Base-by-base conservation (phyloP, 1,284 basidiomycete genomes). In the Ceratobasidium sp. region DNA sequence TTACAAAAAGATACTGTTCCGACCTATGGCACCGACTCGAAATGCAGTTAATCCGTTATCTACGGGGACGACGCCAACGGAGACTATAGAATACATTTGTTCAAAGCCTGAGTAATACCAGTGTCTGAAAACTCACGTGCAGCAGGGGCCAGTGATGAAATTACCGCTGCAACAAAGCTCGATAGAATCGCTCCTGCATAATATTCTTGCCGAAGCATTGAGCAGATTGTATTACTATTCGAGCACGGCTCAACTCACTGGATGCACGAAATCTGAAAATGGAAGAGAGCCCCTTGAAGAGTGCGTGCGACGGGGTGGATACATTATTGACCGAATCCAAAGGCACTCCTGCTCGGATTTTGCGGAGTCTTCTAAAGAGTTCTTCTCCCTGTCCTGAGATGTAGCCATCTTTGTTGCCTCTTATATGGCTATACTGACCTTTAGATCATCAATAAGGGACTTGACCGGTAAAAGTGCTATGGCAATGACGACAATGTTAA, bases 401-500 rank as follows among this genome's bases (percentile, higher is more conserved):
- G 6, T 38, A 5, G 38, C 13, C 10, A 38, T 62, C 59, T 42
- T 9, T 52, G 50, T 15, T 40, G 38, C 17, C 17, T 40, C 26
- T 33, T 9, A 40, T 40, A 23, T 40, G 33, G 23, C n/a, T n/a
- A n/a, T 28, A 76, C 80, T 28, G 59, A 81, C 81, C 65, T 84
- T 84, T 38, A 86, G 82, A 62, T 84, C 85, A 59, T 86, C 85
- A 0, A 85, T 85, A 13, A 74, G 61, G 15, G 59, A 50, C 50
- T 75, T 75, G 38, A 66, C 61, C 13, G 73, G 73, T 13, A 75
- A 38, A 20, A 75, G 50, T 2, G 73, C 73, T 13, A 65, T n/a
- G n/a, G 48, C 50, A 23, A 75, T 56, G 28, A 75, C 33, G 7
- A 75, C 40, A 56, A 75, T 75, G 38, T 46, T 75, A 23, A 75